Percentiles rank a stretch among this genome's conserved stretches.
phyloP scores from a whole-genome alignment of 306 rosid genomes.

The Prosopis cineraria region DNA sequence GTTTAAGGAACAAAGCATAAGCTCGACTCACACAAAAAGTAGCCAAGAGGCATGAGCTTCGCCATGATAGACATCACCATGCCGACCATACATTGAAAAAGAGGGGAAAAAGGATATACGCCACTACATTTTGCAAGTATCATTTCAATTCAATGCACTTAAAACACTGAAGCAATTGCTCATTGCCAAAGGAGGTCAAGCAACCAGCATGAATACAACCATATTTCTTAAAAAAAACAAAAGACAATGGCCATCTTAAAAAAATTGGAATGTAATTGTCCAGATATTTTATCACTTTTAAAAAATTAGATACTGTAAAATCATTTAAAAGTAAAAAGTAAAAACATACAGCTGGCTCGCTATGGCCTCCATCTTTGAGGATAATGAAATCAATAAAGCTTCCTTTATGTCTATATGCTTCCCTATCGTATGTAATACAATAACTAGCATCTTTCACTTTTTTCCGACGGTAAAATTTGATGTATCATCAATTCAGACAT shows the following conservation, averaged over 20 bases:
- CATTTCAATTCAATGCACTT: not conserved
- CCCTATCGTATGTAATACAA: not conserved
- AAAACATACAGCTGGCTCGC: not conserved
- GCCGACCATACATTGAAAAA: too few relatives aligned
- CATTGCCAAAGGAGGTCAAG: not conserved
- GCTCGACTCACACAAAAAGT: not conserved
- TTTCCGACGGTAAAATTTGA: not conserved
- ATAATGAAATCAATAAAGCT: not conserved
- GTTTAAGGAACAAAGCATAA: not conserved
- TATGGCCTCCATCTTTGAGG: not conserved
- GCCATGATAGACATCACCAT: not conserved
- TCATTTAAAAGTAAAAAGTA: not conserved
- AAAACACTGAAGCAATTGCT: not conserved
- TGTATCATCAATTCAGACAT: not conserved
- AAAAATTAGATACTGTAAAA: not conserved
- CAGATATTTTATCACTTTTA: not conserved
- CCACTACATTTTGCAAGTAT: not conserved
- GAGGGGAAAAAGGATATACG: too few relatives aligned
- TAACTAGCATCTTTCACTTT: not conserved
- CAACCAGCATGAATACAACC: not conserved
- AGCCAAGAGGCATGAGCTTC: not conserved
- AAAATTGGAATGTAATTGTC: not conserved
- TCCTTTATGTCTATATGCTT: not conserved
- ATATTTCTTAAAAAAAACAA: not conserved
- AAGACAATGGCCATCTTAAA: not conserved